These are phyloP conservation scores for Helicostylum pulchrum DNA, from an alignment of 192 early-diverging fungal genomes.

Conservation along the genomic window DNA sequence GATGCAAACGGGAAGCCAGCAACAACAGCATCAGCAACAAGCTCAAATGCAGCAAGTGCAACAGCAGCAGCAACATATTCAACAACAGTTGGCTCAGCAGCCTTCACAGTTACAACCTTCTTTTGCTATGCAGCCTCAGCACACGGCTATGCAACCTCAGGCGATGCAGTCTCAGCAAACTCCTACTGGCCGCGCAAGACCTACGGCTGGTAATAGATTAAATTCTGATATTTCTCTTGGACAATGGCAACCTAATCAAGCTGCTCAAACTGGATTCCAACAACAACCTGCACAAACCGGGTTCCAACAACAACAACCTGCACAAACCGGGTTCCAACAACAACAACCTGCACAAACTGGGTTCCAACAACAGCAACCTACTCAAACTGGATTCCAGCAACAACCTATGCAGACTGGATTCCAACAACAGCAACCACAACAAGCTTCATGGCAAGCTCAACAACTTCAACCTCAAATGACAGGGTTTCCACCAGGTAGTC, in stretches of 20 bases:
- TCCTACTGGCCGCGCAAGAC: background rate
- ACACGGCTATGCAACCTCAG: background rate
- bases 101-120: background rate
- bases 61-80: slow-evolving; percentile 19
- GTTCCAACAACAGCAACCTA: slow-evolving; percentile 9
- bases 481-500: slow-evolving; percentile 27
- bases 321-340: slow-evolving; percentile 3
- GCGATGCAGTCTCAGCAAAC: background rate
- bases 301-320: slow-evolving; percentile 9
- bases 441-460: slow-evolving; percentile 21
- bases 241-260: background rate
- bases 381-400: background rate
- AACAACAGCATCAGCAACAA: slow-evolving; percentile 16
- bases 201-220: background rate
- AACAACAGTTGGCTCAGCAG: background rate
- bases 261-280: slow-evolving; percentile 2
- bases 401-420: slow-evolving; percentile 4
- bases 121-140: background rate
- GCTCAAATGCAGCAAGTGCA: slow-evolving; percentile 16
- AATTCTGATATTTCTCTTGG: slow-evolving; percentile 2
- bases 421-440: slow-evolving; percentile 24
- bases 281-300: background rate
- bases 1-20: slow-evolving; percentile 9
- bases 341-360: background rate
- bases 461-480: slow-evolving; percentile 32